Evolutionary conservation across 352 stramenopile genomes (phyloP), one percentile per base, ranked within the genome.

Genomic region (Thalassiosira exigua): DNA sequence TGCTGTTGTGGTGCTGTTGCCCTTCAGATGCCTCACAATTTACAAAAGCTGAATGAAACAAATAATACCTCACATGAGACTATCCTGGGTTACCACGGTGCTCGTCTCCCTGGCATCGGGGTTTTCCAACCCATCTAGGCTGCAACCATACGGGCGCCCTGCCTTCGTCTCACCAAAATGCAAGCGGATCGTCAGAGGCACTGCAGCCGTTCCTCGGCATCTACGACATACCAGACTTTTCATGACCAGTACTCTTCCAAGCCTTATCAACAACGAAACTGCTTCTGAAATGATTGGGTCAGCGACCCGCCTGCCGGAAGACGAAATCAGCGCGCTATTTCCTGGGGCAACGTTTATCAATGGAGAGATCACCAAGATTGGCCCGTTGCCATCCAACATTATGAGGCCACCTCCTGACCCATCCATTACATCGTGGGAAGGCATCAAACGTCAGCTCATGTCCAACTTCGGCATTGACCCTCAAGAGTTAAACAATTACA

Each of bases 401-500:
- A 80, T 80, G 71, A 80, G 71, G 27, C 71, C 71, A 21, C 33
- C 36, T 50, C 36, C 72, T 42, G 52, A 75, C 14, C 42, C 57
- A 32, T 19, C 41, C 4, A 53, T 68, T 22, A 69, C 70, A 24
- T 64, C 33, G 22, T 71, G 50, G 44, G 58, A 74, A 46, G 66
- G 64, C 14, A 58, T 65, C 26, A 62, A 19, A 19, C 26, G 0
- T 46, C 53, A 91, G 81, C 78, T 94, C 32, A 68, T 84, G 29
- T 52, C 85, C 42, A 61, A 50, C 1, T 94, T 94, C 78, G 89
- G 89, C 50, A 92, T 92, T 64, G 82, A 64, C 4, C 48, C 75
- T 54, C 76, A 65, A 22, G 84, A 94, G 67, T 68, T 94, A 53
- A 70, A 79, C 9, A 64, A 57, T 14, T 91, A 90, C 70, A 70